Evolutionary conservation across 371 early-diverging fungal species (phyloP), one percentile per base, ranked within the genome.

Genomic region (Haplosporangium sp.): DNA sequence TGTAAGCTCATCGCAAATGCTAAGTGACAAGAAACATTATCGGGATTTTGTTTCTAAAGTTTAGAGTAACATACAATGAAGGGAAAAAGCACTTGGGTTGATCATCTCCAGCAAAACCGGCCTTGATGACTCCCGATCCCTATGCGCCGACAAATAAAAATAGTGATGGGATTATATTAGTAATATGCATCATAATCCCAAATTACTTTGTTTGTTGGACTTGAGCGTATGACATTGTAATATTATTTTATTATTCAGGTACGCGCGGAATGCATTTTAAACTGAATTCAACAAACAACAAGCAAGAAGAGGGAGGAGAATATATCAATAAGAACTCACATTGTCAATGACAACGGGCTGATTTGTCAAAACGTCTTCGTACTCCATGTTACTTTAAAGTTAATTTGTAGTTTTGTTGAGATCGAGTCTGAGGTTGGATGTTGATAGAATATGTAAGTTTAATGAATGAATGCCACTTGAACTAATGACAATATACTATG

Each of bases 101-200:
- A 87, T 99, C 99, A 90, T 99, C 99, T 84, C 99, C 99, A 86
- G 99, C 99, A 86, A 99, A 99, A 85, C 99, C 99, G 89, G 99
- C 99, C 92, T 99, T 99, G 92, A 99, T 99, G 97, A 99, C 98
- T 87, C 99, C 99, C 87, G 99, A 99, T 84, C 99, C 99, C 91
- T 99, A 99, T 99, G 97, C 42, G n/a, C 13, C 48, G 17, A n/a
- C 48, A 48, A 4, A 48, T 59, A 35, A 13, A 17, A 48, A 52
- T 35, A 61, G 27, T 3, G 15, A 7, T 65, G 37, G 10, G 27
- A 27, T 27, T 27, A 27, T 27, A 27, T 27, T 27, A 27, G 27
- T 27, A 27, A 27, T 27, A 27, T 27, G 27, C 27, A 27, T 27
- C 27, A 27, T 27, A 27, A 27, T 27, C 27, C 27, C 27, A 27